Percentiles rank a stretch among this genome's conserved stretches.
phyloP scores from a whole-genome alignment of 768 basidiomycete species.

The Amanita subjunquillea region DNA sequence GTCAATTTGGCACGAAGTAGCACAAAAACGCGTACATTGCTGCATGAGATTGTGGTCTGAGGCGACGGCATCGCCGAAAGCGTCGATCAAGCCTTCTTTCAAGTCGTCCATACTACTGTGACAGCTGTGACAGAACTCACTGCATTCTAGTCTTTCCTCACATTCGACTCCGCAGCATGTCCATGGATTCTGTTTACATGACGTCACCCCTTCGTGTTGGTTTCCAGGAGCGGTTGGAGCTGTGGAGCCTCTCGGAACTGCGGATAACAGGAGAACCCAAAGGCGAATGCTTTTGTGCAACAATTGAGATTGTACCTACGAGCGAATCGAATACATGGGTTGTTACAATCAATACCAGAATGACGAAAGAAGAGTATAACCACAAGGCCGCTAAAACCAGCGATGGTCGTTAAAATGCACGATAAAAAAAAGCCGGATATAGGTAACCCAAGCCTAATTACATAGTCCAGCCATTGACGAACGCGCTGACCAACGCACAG shows the following conservation, averaged over 20 bases:
- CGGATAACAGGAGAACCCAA: too few species aligned
- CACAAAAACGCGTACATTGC: slow-evolving; percentile 33
- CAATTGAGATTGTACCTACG: background rate
- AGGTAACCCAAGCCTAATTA: slow-evolving; percentile 1
- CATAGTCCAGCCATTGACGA: background rate
- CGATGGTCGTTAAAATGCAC: slow-evolving; percentile 1
- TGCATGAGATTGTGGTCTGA: slow-evolving; percentile 33
- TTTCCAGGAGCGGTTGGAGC: too few species aligned
- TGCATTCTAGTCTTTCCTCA: too few species aligned
- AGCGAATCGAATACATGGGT: background rate
- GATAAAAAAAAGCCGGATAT: slow-evolving; percentile 3
- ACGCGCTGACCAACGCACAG: background rate
- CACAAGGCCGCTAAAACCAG: background rate
- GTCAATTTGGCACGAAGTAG: background rate
- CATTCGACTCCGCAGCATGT: too few species aligned
- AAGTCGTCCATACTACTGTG: slow-evolving; percentile 1
- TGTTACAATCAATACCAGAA: slow-evolving; percentile 1
- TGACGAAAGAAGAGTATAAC: background rate
- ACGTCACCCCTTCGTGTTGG: too few species aligned
- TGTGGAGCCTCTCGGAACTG: too few species aligned
- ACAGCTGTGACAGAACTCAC: too few species aligned
- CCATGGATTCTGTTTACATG: too few species aligned
- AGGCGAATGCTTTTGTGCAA: too few species aligned
- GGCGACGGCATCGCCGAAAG: slow-evolving; percentile 16
- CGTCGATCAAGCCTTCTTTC: slow-evolving; percentile 15